phyloP scores from a whole-genome alignment of 2,329 filamentous ascomycete species.

The Ophiostoma himal-ulmi region DNA sequence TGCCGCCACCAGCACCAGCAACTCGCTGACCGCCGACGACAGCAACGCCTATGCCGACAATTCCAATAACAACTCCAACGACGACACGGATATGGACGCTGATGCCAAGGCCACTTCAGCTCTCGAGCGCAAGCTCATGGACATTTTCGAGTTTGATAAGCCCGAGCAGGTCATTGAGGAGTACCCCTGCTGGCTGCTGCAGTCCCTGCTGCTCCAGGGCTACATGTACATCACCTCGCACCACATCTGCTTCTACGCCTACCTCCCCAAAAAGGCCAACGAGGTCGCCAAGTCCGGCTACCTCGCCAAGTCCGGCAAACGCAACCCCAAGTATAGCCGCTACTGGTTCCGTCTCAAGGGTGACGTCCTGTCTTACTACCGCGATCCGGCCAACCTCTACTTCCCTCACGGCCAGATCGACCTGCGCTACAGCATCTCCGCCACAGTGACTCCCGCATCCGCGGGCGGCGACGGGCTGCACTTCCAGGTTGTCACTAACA shows the following conservation, averaged over 20 bases:
- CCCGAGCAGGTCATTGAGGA: constrained; percentile 84
- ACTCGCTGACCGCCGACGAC: constrained; percentile 41
- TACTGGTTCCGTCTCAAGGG: constrained; percentile 94
- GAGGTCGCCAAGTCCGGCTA: constrained; percentile 79
- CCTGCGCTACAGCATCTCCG: constrained; percentile 83
- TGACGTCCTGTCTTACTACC: constrained; percentile 86
- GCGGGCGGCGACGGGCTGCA: constrained; percentile 59
- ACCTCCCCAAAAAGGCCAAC: constrained; percentile 87
- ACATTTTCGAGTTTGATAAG: constrained; percentile 78
- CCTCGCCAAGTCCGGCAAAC: constrained; percentile 78
- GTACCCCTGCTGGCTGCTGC: constrained; percentile 88
- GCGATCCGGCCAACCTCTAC: constrained; percentile 76
- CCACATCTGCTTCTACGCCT: constrained; percentile 96
- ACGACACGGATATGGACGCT: constrained; percentile 35
- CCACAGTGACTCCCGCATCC: constrained; percentile 57
- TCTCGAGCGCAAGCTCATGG: constrained; percentile 66
- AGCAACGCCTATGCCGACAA: constrained; percentile 33
- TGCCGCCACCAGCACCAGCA: constrained; percentile 35
- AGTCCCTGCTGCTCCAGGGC: constrained; percentile 85
- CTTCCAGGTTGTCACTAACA: constrained; percentile 76
- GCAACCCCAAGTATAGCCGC: constrained; percentile 78
- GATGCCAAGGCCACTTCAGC: constrained; percentile 46
- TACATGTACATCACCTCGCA: constrained; percentile 92
- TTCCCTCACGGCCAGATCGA: constrained; percentile 91
- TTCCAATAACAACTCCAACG: constrained; percentile 33